phyloP scores from a whole-genome alignment of 768 basidiomycete genomes.

The Kwoniella europaea region DNA sequence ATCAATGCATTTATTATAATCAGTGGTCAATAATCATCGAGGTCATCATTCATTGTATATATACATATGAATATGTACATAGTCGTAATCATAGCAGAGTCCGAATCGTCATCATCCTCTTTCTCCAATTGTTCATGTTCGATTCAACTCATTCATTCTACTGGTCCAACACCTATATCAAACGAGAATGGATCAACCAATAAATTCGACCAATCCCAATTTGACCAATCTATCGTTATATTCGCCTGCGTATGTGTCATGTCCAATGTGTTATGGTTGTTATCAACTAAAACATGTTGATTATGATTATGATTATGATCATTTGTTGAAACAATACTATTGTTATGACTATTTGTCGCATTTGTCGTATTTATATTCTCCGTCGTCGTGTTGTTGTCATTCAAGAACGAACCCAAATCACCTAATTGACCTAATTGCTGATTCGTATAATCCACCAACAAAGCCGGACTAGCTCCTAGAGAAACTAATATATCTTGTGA shows the following conservation, averaged over 20 bases:
- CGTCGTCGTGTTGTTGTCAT: background rate
- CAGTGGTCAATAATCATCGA: no score
- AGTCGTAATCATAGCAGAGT: no score
- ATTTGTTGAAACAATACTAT: background rate
- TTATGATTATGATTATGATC: no score
- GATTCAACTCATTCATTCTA: background rate
- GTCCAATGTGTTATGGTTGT: background rate
- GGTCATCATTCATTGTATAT: no score
- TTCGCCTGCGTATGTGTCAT: background rate
- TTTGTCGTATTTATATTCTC: background rate
- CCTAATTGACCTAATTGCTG: slow-evolving; percentile 1
- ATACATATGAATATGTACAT: no score
- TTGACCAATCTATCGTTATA: background rate
- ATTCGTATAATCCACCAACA: slow-evolving; percentile 2
- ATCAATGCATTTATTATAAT: no score
- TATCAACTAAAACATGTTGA: no score
- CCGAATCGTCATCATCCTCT: no score
- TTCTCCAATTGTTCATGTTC: no score
- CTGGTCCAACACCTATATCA: background rate
- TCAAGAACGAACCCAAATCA: background rate
- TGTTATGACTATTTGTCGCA: background rate
- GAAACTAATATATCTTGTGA: background rate
- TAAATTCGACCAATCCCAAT: background rate
- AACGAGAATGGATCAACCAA: background rate
- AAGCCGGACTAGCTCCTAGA: background rate